Evolutionary conservation across 1,284 basidiomycete species (phyloP).

Genomic region (Cutaneotrichosporon sp.): DNA sequence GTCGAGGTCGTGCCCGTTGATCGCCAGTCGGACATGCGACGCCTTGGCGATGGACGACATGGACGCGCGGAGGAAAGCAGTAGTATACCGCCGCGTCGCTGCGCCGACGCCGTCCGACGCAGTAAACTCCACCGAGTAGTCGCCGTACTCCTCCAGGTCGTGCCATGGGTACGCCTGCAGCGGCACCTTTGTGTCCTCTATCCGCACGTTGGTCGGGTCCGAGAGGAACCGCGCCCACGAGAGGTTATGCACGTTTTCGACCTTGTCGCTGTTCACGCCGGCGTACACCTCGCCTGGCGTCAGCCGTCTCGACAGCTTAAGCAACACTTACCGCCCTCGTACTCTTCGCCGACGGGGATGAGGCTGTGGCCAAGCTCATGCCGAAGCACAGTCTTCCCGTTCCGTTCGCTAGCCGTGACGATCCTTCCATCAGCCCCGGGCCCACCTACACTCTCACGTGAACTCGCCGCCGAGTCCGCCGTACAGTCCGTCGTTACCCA

Average conservation of each 20-base stretch:
- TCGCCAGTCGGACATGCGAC: conserved; percentile 56
- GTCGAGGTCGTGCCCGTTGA: conserved; percentile 54
- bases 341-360: conserved; percentile 70
- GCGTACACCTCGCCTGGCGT: conserved; percentile 60
- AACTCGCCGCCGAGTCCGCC: conserved; percentile 78
- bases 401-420: conserved; percentile 69
- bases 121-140: conserved; percentile 53
- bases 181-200: conserved; percentile 69
- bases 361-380: conserved; percentile 65
- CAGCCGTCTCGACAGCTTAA: background rate
- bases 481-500: conserved; percentile 75
- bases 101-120: background rate
- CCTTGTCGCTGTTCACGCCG: conserved; percentile 59
- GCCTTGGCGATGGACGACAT: conserved; percentile 64
- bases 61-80: conserved; percentile 65
- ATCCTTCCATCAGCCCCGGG: conserved; percentile 51
- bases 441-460: conserved; percentile 55
- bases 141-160: conserved; percentile 52
- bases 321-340: conserved; percentile 63
- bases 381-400: conserved; percentile 69
- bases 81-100: conserved; percentile 56
- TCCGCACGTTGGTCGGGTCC: conserved; percentile 44
- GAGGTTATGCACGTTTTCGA: conserved; percentile 37
- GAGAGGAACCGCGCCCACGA: conserved; percentile 71
- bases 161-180: conserved; percentile 64